Conservation (phyloP, 441 rosid genomes). For the Manihot esculenta region DNA sequence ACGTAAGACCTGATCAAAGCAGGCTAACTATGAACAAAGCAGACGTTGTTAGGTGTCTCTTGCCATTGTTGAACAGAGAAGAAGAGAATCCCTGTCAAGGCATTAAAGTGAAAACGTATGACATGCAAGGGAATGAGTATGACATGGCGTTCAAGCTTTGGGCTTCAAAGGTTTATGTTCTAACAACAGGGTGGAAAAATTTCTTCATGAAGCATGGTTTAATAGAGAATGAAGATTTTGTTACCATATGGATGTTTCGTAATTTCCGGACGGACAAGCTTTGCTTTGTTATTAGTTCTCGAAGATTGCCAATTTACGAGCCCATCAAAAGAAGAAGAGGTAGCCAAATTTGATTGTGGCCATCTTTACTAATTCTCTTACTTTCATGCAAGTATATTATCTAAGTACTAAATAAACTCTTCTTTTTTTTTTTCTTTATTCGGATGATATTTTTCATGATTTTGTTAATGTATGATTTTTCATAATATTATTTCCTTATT, state of each 20-base stretch:
- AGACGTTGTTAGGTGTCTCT: not conserved
- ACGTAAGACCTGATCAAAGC: constrained; percentile 18
- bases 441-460: too few species aligned
- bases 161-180: constrained; percentile 19
- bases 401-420: too few species aligned
- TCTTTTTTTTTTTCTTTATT: too few species aligned
- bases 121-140: constrained; percentile 20
- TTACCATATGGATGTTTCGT: constrained; percentile 5
- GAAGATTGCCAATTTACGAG: not conserved
- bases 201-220: constrained; percentile 7
- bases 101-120: constrained; percentile 23
- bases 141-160: constrained; percentile 23
- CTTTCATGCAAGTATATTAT: too few species aligned
- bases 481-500: too few species aligned
- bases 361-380: too few species aligned
- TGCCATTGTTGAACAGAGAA: constrained; percentile 22
- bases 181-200: constrained; percentile 23
- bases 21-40: constrained; percentile 26
- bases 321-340: not conserved
- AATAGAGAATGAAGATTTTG: constrained; percentile 1
- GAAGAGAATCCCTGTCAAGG: constrained; percentile 13
- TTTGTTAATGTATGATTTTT: too few species aligned
- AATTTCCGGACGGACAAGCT: not conserved
- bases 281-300: constrained; percentile 6
- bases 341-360: not conserved